phyloP scores from a whole-genome alignment of 2,329 filamentous ascomycete genomes.

The Ophiostoma ips region DNA sequence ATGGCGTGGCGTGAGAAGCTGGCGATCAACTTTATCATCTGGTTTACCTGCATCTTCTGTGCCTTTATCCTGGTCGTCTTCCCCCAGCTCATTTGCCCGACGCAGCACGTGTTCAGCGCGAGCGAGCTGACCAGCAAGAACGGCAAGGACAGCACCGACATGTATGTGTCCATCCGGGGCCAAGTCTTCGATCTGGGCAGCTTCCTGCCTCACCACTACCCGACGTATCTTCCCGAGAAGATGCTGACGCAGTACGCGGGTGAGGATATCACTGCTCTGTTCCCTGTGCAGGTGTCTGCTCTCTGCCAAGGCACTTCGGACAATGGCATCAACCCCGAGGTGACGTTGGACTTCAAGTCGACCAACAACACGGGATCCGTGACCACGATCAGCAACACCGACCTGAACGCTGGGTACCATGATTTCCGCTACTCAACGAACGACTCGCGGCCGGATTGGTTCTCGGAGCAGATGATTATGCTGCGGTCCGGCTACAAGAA shows the following conservation, averaged over 20 bases:
- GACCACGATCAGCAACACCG: slow-evolving; percentile 48
- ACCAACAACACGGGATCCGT: slow-evolving; percentile 61
- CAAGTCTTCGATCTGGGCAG: slow-evolving; percentile 70
- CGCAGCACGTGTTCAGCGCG: slow-evolving; percentile 72
- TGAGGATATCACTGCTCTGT: slow-evolving; percentile 71
- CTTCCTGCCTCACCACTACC: slow-evolving; percentile 69
- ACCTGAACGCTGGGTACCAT: slow-evolving; percentile 69
- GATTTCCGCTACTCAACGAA: slow-evolving; percentile 81
- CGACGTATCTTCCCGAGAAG: slow-evolving; percentile 45
- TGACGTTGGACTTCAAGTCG: slow-evolving; percentile 72
- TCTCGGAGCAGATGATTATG: slow-evolving; percentile 70
- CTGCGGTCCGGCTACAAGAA: slow-evolving; percentile 71
- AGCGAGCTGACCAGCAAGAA: slow-evolving; percentile 61
- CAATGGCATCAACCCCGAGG: slow-evolving; percentile 45
- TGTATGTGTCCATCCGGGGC: slow-evolving; percentile 75
- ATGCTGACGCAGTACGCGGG: slow-evolving; percentile 70
- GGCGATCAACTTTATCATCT: slow-evolving; percentile 96
- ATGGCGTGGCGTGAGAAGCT: slow-evolving; percentile 94
- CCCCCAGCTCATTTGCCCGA: slow-evolving; percentile 79
- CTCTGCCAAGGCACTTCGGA: slow-evolving; percentile 70
- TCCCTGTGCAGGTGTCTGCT: slow-evolving; percentile 87
- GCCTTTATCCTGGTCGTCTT: slow-evolving; percentile 87
- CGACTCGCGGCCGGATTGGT: slow-evolving; percentile 81
- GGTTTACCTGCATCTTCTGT: slow-evolving; percentile 64
- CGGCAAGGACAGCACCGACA: slow-evolving; percentile 49